A percentile compares a stretch with the other conserved stretches of the same genome.
phyloP scores from a whole-genome alignment of 2,329 filamentous ascomycete genomes.

The Cytospora mali region DNA sequence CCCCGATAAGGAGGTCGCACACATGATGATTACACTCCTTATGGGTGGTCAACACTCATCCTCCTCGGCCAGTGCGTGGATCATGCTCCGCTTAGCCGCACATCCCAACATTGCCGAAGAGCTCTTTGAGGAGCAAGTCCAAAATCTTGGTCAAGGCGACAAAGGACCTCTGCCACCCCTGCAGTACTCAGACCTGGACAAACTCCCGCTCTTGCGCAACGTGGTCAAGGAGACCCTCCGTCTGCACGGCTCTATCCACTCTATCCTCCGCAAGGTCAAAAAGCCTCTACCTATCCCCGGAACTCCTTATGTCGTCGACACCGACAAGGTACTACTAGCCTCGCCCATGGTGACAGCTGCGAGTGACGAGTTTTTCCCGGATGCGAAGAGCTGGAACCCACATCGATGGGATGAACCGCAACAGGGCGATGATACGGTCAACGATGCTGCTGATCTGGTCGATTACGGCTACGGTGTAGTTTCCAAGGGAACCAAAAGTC shows the following conservation, averaged over 20 bases:
- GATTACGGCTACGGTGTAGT: constrained; percentile 28
- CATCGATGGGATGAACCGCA: constrained; percentile 21
- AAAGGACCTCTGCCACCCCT: constrained; percentile 50
- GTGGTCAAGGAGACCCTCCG: constrained; percentile 74
- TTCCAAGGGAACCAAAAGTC: constrained; percentile 30
- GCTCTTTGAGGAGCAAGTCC: constrained; percentile 70
- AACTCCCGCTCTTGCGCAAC: constrained; percentile 62
- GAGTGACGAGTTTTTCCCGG: constrained; percentile 61
- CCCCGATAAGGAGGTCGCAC: constrained; percentile 83
- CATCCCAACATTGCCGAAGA: constrained; percentile 79
- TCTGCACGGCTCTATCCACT: constrained; percentile 72
- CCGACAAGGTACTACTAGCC: constrained; percentile 51
- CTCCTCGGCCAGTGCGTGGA: constrained; percentile 82
- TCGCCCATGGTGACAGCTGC: constrained; percentile 48
- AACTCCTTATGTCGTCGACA: constrained; percentile 56
- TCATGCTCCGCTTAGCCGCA: constrained; percentile 77
- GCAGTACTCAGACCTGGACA: constrained; percentile 60
- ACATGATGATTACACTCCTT: constrained; percentile 92
- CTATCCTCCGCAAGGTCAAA: constrained; percentile 73
- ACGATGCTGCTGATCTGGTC: constrained; percentile 1
- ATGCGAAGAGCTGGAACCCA: constrained; percentile 17
- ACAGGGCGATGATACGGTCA: constrained; percentile 1
- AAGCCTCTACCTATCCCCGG: constrained; percentile 62
- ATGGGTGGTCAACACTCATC: constrained; percentile 93
- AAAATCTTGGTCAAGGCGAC: constrained; percentile 48